phyloP scores from a whole-genome alignment of 768 basidiomycete genomes.

The Cystobasidium ongulense region DNA sequence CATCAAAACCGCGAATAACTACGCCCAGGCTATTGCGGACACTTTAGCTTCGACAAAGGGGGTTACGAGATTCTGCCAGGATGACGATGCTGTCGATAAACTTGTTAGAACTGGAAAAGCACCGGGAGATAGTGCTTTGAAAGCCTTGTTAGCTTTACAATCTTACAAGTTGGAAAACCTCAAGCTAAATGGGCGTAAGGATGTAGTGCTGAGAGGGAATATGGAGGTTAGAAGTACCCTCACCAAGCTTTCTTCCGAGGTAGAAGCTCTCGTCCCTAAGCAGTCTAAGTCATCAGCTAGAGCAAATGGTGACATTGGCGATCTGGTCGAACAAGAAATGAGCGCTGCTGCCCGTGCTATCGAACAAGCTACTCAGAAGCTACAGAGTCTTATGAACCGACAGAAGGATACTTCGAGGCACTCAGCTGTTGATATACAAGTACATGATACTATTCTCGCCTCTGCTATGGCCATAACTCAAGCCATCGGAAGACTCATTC shows the following conservation, averaged over 20 bases:
- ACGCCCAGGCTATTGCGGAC: slow-evolving; percentile 85
- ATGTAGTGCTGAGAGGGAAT: slow-evolving; percentile 81
- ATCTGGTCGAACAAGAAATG: slow-evolving; percentile 97
- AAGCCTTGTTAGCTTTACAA: slow-evolving; percentile 91
- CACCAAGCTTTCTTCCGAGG: slow-evolving; percentile 71
- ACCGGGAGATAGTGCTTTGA: slow-evolving; percentile 77
- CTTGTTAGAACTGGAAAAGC: slow-evolving; percentile 72
- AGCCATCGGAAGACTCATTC: slow-evolving; percentile 87
- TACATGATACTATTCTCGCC: slow-evolving; percentile 92
- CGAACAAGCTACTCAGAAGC: slow-evolving; percentile 77
- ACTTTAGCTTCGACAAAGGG: slow-evolving; percentile 91
- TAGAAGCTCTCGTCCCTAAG: slow-evolving; percentile 79
- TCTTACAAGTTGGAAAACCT: slow-evolving; percentile 85
- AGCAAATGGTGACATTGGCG: slow-evolving; percentile 85
- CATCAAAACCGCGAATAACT: slow-evolving; percentile 93
- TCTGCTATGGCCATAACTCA: slow-evolving; percentile 91
- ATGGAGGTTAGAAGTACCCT: slow-evolving; percentile 74
- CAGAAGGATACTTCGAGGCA: slow-evolving; percentile 79
- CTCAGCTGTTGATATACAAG: slow-evolving; percentile 85
- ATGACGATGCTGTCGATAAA: slow-evolving; percentile 86
- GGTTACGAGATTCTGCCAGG: slow-evolving; percentile 78
- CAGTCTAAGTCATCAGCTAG: slow-evolving; percentile 64
- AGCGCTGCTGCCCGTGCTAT: slow-evolving; percentile 82
- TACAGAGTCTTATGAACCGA: slow-evolving; percentile 83
- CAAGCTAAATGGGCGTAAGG: slow-evolving; percentile 61